These are phyloP conservation scores for Macrophomina pseudophaseolina DNA, from an alignment of 2,329 filamentous ascomycete species.

Conservation along the genomic window DNA sequence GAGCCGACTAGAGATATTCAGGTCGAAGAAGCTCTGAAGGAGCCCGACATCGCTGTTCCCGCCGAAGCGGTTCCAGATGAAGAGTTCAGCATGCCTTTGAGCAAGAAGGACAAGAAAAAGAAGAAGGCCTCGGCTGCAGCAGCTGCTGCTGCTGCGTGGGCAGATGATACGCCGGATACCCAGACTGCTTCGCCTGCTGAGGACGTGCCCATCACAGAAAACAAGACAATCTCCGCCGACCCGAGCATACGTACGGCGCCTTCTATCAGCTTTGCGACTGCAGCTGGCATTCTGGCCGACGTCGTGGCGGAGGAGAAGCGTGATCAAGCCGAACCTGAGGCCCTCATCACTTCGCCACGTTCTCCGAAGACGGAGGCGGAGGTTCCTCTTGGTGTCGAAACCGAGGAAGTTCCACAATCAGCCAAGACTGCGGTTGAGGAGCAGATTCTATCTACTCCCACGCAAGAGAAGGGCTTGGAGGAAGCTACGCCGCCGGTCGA, in stretches of 20 bases:
- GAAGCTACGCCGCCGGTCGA: no score
- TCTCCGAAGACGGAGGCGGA: neutral
- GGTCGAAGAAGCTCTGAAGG: slow-evolving; percentile 19
- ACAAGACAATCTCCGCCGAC: neutral
- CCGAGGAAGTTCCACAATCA: neutral
- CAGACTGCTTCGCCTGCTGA: neutral
- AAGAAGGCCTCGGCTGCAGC: slow-evolving; percentile 29
- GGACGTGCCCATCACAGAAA: neutral
- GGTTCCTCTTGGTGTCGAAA: neutral
- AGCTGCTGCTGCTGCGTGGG: slow-evolving; percentile 7
- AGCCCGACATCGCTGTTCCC: neutral
- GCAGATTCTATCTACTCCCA: neutral
- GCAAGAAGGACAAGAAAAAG: slow-evolving; percentile 32
- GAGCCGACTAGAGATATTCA: neutral
- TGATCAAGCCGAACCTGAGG: neutral
- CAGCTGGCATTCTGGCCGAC: neutral
- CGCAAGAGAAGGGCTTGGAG: neutral
- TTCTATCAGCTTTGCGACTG: slow-evolving; percentile 2
- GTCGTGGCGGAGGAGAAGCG: neutral
- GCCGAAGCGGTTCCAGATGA: neutral
- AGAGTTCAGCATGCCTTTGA: slow-evolving; percentile 6
- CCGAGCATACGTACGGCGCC: neutral
- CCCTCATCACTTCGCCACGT: neutral
- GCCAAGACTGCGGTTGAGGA: neutral
- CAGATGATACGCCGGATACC: neutral